phyloP scores from a whole-genome alignment of 2,329 filamentous ascomycete species.

The Ophiostoma sp. region DNA sequence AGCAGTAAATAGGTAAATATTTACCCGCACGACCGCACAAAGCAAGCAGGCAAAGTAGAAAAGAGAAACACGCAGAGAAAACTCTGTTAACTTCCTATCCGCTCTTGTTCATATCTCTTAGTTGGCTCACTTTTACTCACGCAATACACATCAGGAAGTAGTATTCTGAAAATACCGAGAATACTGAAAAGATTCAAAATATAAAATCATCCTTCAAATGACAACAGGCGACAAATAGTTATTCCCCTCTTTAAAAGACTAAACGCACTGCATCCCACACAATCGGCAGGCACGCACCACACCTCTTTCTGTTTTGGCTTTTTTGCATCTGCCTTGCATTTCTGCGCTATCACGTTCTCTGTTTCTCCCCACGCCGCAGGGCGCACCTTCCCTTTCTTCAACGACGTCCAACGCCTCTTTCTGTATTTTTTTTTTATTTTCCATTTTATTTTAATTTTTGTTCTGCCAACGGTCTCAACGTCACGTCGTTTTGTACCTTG shows the following conservation, averaged over 20 bases:
- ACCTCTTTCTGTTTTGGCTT: conserved; percentile 7
- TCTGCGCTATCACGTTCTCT: conserved; percentile 8
- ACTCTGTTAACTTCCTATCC: conserved; percentile 29
- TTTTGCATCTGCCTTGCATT: conserved; percentile 12
- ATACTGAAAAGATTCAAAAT: not conserved
- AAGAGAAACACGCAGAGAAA: conserved; percentile 20
- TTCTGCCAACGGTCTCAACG: not conserved
- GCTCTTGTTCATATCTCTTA: conserved; percentile 18
- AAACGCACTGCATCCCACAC: conserved; percentile 1
- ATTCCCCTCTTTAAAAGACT: not conserved
- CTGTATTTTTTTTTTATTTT: not conserved
- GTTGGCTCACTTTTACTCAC: not conserved
- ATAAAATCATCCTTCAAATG: not conserved
- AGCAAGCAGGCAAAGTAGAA: not conserved
- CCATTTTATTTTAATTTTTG: not conserved
- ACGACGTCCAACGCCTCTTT: conserved; percentile 4
- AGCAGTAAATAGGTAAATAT: not conserved
- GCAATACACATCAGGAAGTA: not conserved
- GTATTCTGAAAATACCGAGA: not conserved
- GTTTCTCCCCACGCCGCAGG: not conserved
- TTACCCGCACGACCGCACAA: conserved; percentile 13
- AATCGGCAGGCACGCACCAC: conserved; percentile 5
- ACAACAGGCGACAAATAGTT: not conserved
- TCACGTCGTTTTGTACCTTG: not conserved
- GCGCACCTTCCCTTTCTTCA: not conserved